Conservation (phyloP, 1,284 basidiomycete genomes). For the Apiotrichum veenhuisii region DNA sequence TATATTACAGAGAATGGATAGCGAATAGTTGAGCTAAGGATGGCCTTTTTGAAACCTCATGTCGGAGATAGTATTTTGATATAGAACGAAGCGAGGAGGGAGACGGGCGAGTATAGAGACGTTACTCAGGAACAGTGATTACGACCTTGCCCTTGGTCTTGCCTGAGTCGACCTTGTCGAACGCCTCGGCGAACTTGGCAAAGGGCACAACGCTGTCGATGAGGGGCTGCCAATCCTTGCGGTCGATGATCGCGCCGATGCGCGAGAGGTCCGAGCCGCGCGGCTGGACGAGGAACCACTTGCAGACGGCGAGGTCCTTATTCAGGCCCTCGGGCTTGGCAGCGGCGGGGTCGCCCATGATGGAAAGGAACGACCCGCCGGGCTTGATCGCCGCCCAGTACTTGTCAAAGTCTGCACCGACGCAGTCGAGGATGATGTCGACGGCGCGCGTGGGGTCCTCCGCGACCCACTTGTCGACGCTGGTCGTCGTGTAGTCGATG, state of each 20-base stretch:
- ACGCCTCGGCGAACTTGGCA: constrained; percentile 10
- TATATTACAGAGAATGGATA: no score
- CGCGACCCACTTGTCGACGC: constrained; percentile 2
- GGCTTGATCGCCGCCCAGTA: constrained; percentile 12
- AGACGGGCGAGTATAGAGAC: no score
- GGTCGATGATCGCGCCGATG: constrained; percentile 9
- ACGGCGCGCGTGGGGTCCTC: not conserved
- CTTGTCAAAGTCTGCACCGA: constrained; percentile 2
- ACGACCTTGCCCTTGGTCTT: constrained; percentile 15
- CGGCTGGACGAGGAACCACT: constrained; percentile 21
- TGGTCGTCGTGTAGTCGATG: constrained; percentile 7
- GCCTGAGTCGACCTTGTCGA: constrained; percentile 10
- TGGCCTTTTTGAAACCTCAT: no score
- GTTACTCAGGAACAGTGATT: constrained; percentile 8
- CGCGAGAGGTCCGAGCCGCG: constrained; percentile 10
- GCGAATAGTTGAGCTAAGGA: no score
- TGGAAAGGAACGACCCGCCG: constrained; percentile 10
- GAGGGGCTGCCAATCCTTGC: constrained; percentile 6
- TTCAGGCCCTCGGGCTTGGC: not conserved
- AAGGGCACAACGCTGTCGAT: constrained; percentile 18
- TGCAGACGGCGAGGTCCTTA: not conserved
- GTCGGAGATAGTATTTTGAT: no score
- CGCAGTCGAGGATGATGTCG: constrained; percentile 16
- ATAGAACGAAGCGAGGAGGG: no score
- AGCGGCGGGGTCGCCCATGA: constrained; percentile 6